Conservation (phyloP, 2,329 filamentous ascomycete species). For the Colletotrichum sp. region DNA sequence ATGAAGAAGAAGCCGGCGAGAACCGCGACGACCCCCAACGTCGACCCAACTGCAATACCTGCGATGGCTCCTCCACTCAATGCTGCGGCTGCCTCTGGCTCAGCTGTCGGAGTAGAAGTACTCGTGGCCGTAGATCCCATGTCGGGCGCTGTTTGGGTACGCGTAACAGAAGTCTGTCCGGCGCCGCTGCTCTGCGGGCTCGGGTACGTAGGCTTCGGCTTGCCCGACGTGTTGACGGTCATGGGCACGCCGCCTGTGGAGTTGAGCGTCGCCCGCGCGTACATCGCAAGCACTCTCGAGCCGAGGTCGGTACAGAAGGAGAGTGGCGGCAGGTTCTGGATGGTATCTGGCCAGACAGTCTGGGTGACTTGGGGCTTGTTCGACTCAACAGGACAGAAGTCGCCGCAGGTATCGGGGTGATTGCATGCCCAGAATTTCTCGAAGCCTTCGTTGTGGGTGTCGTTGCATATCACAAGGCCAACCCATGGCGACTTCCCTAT, state of each 20-base stretch:
- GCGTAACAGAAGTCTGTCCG: background rate
- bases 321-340: background rate
- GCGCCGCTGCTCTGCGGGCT: background rate
- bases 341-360: background rate
- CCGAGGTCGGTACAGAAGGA: background rate
- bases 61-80: conserved; percentile 1
- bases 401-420: conserved; percentile 15
- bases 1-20: background rate
- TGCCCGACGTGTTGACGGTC: background rate
- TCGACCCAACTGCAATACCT: background rate
- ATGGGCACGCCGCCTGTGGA: background rate
- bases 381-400: background rate
- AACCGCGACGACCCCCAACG: background rate
- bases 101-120: background rate
- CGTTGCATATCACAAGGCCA: conserved; percentile 10
- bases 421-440: conserved; percentile 13
- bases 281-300: background rate
- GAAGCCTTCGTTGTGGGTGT: background rate
- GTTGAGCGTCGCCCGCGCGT: background rate
- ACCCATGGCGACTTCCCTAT: conserved; percentile 19
- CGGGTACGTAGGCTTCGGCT: background rate
- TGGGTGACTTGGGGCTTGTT: background rate
- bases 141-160: background rate
- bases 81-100: background rate
- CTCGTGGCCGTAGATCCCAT: background rate